Evolutionary conservation across 306 rosid species (phyloP), one percentile per base, ranked within the genome.

Genomic region (Potentilla sterilis): DNA sequence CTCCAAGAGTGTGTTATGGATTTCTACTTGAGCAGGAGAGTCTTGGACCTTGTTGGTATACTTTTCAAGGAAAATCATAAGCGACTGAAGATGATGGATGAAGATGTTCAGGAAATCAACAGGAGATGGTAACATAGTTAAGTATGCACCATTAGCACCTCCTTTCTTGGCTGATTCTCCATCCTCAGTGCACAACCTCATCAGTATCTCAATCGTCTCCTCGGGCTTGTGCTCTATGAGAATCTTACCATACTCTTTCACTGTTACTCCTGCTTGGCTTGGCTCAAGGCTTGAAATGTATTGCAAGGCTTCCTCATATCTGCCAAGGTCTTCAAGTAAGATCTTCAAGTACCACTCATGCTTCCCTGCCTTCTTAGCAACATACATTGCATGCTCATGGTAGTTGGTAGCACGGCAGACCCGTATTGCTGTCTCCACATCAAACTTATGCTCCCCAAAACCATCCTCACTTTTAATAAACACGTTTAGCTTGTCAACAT

Each of bases 331-430:
- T 88, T 95, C 99, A 86, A 95, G 99, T 81, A 95, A 86, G 78
- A 95, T 95, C 87, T 95, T 95, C 83, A 95, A 86, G 85, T 95
- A 92, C 97, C 91, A 88, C 79, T 95, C 97, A 67, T 95, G 99
- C 85, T 89, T 88, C 82, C 96, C 91, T 22, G 95, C 93, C 83
- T 88, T 95, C 89, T 88, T 95, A 81, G 99, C 97, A 58, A 95
- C 99, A 90, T 90, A 92, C 99, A 95, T 95, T 37, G 99, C 99
- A 86, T 92, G 99, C 83, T 95, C 99, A 61, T 95, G 92, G 90
- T 95, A 95, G 86, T 87, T 92, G 80, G 99, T 97, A 81, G 99
- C 95, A 63, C 99, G 97, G 54, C 99, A 95, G 76, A 95, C 99
- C 84, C 97, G 86, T 75, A 92, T 92, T 70, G 97, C 97, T 79